Evolutionary conservation across 345 rosid genomes (phyloP), one percentile per base, ranked within the genome.

Genomic region (Arabis hirsuta): DNA sequence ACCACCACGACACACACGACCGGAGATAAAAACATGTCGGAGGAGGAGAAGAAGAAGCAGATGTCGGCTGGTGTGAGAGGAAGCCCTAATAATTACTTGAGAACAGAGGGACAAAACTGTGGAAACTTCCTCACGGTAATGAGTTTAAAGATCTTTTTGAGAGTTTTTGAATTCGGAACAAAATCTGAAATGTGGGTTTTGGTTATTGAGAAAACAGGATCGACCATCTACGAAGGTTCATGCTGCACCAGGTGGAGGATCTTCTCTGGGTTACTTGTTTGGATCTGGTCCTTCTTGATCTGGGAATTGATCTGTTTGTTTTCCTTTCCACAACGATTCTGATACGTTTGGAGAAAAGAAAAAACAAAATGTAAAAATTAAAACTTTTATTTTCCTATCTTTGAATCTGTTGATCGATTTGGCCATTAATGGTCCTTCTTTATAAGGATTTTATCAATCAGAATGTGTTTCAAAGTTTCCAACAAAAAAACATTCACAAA

Each of bases 61-160:
- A 59, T 71, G 47, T 89, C 91, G 29, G 97, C 97, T 32, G 96
- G 96, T 44, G 82, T 91, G 36, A 88, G 81, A 9, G 84, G 80
- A 59, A 84, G 79, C 71, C 82, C 78, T 27, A 92, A 92, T 71
- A 92, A 90, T 75, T 88, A 92, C 67, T 61, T 73, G n/a, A 86
- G 96, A 19, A 76, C 94, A 52, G 97, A 90, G 9, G 96, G 96
- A 22, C 98, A 83, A 84, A 93, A 93, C 72, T 72, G 86, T 67
- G 85, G 97, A 73, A 93, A 93, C 82, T 90, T 90, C 59, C 80
- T 93, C 78, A 93, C 90, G 70, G 95, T 85, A 87, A 41, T 63
- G 10, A 54, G 6, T 22, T 22, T 13, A 1, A 22, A 3, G 4
- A 12, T 12, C 10, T 57, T 16, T 36, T 47, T 27, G 1, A 27